Evolutionary conservation across 148 eudicot genomes (phyloP).

Genomic region (Silene uniflora): DNA sequence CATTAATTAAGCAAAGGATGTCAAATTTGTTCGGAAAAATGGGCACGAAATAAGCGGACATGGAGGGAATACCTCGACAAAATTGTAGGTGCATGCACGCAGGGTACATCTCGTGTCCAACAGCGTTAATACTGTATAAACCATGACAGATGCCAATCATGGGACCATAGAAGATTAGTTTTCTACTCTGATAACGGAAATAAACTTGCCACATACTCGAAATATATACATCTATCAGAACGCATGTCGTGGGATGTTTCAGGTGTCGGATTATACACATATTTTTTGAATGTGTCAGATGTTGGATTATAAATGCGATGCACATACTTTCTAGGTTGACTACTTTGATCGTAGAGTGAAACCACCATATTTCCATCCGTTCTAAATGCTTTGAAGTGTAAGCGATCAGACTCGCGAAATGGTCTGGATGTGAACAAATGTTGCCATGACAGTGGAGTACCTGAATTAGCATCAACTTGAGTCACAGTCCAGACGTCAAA

Average conservation of each 20-base stretch:
- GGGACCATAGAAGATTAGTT: no score
- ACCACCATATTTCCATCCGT: background rate
- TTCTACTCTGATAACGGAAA: background rate
- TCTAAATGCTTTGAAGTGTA: background rate
- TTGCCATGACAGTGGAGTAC: conserved; percentile 13
- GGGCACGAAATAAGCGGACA: no score
- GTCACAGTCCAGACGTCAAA: conserved; percentile 17
- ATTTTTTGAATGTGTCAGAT: background rate
- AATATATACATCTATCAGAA: background rate
- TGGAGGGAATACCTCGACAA: no score
- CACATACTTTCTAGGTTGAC: background rate
- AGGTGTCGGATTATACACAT: background rate
- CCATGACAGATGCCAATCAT: no score
- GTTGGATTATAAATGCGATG: background rate
- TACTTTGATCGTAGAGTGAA: no score
- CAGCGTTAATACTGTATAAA: no score
- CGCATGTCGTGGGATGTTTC: background rate
- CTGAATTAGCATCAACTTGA: background rate
- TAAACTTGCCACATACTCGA: background rate
- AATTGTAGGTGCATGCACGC: no score
- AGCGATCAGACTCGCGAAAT: background rate
- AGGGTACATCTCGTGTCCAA: no score
- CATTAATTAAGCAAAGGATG: no score
- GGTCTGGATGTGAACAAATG: background rate
- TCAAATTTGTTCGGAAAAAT: no score